These are phyloP conservation scores for Babesia bovis DNA, from an alignment of 169 alveolate species.

Conservation along the genomic window DNA sequence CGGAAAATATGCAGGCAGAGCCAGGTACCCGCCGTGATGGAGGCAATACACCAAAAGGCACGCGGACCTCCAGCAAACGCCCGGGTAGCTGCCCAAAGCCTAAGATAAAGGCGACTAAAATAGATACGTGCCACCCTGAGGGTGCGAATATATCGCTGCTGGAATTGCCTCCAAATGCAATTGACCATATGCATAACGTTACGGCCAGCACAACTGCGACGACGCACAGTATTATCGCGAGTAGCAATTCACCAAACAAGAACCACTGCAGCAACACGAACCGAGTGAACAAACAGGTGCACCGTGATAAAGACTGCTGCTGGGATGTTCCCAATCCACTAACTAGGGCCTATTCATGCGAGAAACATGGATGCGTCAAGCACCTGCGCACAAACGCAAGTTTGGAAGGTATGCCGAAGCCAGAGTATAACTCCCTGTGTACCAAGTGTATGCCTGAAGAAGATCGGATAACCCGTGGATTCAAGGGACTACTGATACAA, in stretches of 20 bases:
- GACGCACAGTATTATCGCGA: slow-evolving; percentile 11
- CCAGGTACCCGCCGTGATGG: background rate
- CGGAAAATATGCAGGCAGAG: background rate
- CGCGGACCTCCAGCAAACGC: background rate
- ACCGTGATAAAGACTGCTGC: background rate
- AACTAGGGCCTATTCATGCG: slow-evolving; percentile 15
- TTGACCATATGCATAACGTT: slow-evolving; percentile 24
- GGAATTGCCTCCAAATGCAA: slow-evolving; percentile 31
- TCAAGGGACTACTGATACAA: slow-evolving; percentile 54
- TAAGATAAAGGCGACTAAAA: background rate
- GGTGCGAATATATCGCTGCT: slow-evolving; percentile 19
- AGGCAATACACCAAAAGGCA: background rate
- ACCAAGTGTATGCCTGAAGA: slow-evolving; percentile 70
- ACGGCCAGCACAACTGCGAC: slow-evolving; percentile 6
- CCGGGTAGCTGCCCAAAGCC: background rate
- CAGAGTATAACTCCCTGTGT: slow-evolving; percentile 63
- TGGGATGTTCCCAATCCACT: slow-evolving; percentile 12
- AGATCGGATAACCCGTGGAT: slow-evolving; percentile 52
- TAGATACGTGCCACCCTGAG: slow-evolving; percentile 12
- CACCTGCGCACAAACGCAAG: background rate
- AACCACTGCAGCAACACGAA: background rate
- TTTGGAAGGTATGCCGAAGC: slow-evolving; percentile 19
- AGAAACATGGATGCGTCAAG: background rate
- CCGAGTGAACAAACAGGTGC: background rate
- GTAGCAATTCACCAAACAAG: slow-evolving; percentile 11